phyloP scores from a whole-genome alignment of 371 early-diverging fungal genomes.

The Mucor indicus region DNA sequence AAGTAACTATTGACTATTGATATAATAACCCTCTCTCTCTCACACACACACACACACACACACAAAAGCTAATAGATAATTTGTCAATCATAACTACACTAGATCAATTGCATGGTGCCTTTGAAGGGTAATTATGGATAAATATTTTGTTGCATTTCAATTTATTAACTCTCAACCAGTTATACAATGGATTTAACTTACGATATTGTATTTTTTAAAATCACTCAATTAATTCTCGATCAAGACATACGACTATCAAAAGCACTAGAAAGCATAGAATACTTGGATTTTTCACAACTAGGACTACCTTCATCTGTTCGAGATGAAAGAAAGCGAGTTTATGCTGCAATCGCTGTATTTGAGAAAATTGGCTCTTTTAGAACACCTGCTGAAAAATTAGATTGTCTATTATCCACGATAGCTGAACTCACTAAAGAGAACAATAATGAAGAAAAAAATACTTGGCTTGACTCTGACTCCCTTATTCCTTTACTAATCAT shows the following conservation, averaged over 20 bases:
- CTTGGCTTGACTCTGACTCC: constrained; percentile 36
- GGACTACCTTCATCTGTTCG: constrained; percentile 33
- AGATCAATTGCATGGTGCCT: too few species aligned
- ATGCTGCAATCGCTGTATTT: constrained; percentile 42
- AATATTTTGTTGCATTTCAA: too few species aligned
- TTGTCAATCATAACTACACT: too few species aligned
- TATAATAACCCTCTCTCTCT: too few species aligned
- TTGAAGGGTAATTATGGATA: too few species aligned
- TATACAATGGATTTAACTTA: constrained; percentile 57
- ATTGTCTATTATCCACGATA: constrained; percentile 41
- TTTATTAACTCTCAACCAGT: too few species aligned
- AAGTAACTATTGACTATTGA: constrained; percentile 3
- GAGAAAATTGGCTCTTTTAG: constrained; percentile 49
- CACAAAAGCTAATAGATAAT: too few species aligned
- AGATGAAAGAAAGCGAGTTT: constrained; percentile 30
- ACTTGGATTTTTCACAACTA: constrained; percentile 52
- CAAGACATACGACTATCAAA: constrained; percentile 36
- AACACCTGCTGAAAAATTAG: constrained; percentile 53
- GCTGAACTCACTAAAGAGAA: constrained; percentile 26
- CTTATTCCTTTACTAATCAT: constrained; percentile 50
- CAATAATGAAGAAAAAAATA: too few species aligned
- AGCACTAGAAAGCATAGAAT: constrained; percentile 36
- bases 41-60: too few species aligned
- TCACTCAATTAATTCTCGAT: constrained; percentile 36
- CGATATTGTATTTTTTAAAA: constrained; percentile 57